Base-by-base conservation (phyloP, 2,329 filamentous ascomycete species). In the Trematosphaeria pertusa region DNA sequence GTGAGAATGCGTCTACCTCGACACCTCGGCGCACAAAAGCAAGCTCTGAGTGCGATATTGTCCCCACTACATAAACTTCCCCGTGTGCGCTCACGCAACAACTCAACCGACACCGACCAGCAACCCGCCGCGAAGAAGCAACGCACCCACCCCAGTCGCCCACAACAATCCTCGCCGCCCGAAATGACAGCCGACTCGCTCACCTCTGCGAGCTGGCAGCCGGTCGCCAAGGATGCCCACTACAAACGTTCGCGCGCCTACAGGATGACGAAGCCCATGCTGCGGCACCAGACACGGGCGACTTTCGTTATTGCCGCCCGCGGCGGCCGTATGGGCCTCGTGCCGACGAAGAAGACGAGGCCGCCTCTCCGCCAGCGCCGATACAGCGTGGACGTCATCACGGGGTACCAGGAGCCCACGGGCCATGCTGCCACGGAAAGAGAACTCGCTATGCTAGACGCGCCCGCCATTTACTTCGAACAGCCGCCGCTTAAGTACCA, bases 321-420 rank as follows among this genome's bases (percentile, higher is more conserved):
- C 5, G 58, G 62, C 5, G 39, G 45, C 12, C 56, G 57, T 24
- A 40, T 36, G 0, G 48, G 35, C 2, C 11, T 39, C 20, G 36
- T 54, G 15, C 59, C 61, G 2, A 62, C 49, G 2, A 52, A 31
- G 24, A 30, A 15, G 17, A 59, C 55, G 3, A 40, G 7, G 3
- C 55, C 56, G 10, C 17, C 40, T 11, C 36, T 64, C 18, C 39
- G 14, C 15, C 40, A 37, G 21, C 59, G 62, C 17, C 59, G 60
- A 7, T 58, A 65, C 20, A 61, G 52, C n/a, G 33, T 66, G 18
- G 62, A 67, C 17, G 59, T 58, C 12, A 43, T 45, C 11, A 54
- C 43, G 8, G 30, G 24, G 21, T 11, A 32, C 30, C 47, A 44
- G 37, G 18, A 24, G 15, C 20, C 20, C n/a, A 17, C 2, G 18